A percentile compares a stretch with the other conserved stretches of the same genome.
Evolutionary conservation across 2,329 filamentous ascomycete species (phyloP).

Genomic region (Coniella lustricola): DNA sequence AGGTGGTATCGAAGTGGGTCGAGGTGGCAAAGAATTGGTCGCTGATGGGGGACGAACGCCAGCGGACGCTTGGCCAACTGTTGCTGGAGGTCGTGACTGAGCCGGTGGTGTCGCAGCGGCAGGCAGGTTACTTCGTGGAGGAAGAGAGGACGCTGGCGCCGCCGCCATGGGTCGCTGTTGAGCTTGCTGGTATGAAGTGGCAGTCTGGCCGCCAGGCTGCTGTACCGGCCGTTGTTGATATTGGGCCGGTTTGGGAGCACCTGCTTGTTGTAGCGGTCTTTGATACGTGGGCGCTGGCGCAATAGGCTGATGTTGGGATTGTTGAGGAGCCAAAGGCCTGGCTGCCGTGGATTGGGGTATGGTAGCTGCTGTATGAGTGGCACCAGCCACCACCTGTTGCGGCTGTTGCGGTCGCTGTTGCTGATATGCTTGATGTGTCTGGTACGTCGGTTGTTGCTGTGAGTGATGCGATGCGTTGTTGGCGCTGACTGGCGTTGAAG

Average conservation of each 20-base stretch:
- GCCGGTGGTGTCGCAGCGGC: constrained; percentile 1
- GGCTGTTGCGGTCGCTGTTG: constrained; percentile 9
- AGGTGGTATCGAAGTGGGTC: background rate
- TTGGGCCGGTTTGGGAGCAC: constrained; percentile 3
- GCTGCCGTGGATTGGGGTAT: background rate
- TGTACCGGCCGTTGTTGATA: constrained; percentile 12
- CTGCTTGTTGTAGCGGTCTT: constrained; percentile 12
- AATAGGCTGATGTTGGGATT: constrained; percentile 10
- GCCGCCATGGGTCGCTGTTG: constrained; percentile 2
- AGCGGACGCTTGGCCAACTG: background rate
- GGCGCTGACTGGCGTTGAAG: background rate
- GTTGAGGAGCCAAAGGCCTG: constrained; percentile 4
- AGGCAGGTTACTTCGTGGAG: background rate
- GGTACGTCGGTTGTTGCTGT: constrained; percentile 16
- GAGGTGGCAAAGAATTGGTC: background rate
- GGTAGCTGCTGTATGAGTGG: background rate
- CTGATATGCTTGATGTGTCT: constrained; percentile 5
- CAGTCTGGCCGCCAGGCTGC: constrained; percentile 4
- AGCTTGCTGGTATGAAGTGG: constrained; percentile 7
- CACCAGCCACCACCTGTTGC: constrained; percentile 3
- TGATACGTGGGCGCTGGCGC: constrained; percentile 13
- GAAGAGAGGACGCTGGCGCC: background rate
- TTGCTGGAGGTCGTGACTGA: constrained; percentile 9
- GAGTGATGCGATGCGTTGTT: constrained; percentile 10
- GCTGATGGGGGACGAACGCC: constrained; percentile 1